phyloP scores from a whole-genome alignment of 257 asterid species.

The Hygrophila difformis region DNA sequence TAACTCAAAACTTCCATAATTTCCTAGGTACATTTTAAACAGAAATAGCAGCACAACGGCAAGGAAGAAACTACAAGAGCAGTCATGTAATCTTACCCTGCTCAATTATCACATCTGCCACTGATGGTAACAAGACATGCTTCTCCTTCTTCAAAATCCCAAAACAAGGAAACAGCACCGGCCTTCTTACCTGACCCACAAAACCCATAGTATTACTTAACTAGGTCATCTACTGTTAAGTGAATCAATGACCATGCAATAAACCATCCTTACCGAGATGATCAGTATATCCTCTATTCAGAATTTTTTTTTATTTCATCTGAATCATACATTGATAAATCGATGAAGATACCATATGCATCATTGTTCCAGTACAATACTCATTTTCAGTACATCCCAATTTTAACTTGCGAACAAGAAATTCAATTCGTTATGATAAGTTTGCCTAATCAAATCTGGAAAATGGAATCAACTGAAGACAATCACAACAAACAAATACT shows the following conservation, averaged over 20 bases:
- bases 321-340: background rate
- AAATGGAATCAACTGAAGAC: no score
- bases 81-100: conserved; percentile 39
- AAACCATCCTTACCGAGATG: background rate
- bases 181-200: conserved; percentile 48
- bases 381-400: no score
- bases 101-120: conserved; percentile 54
- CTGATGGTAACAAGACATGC: conserved; percentile 54
- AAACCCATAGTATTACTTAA: no score
- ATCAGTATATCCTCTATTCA: background rate
- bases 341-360: background rate
- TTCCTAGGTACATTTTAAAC: background rate
- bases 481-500: no score
- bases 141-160: conserved; percentile 60
- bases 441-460: no score
- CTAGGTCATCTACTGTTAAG: no score
- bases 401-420: no score
- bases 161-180: conserved; percentile 62
- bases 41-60: background rate
- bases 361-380: background rate
- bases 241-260: no score
- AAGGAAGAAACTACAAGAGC: background rate
- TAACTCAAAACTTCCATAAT: background rate
- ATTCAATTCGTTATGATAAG: no score
- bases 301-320: background rate